Base-by-base conservation (phyloP, 306 rosid genomes). In the Phaseolus lunatus region DNA sequence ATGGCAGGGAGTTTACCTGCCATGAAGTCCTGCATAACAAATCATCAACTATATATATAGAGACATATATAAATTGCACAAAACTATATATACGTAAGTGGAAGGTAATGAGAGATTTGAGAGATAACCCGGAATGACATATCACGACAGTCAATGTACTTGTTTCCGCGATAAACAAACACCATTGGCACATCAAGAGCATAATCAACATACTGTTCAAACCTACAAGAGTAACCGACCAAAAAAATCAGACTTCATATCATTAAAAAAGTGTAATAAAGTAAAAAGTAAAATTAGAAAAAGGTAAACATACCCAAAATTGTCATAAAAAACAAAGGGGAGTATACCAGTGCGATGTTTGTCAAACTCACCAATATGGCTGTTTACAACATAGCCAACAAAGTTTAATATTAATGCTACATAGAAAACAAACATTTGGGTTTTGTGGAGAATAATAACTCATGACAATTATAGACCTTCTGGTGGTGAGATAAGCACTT, bases 151-250 rank as follows among this genome's bases (percentile, higher is more conserved):
- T 90, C 85, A 8, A 93, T 86, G 77, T 88, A 93, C 84, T 90
- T 91, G 59, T 91, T 85, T 70, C 82, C 62, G 82, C 94, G 86
- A 67, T 89, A 93, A 29, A 82, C 88, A 76, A 88, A 91, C 54
- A 88, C 76, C 98, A 93, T 93, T 44, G 97, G 98, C 62, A 93
- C 98, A 77, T 91, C 93, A n/a, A 91, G 93, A 74, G 97, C 97
- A 75, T 87, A 93, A 76, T 91, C 97, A 74, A 91, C 95, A 57
- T 88, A 93, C 78, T 84, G 89, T 88, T 89, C 95, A 84, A 93
- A 93, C 85, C 98, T 89, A 87, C 80, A 62, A 47, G 39, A 11
- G 20, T 54, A 41, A 9, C 54, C 47, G 15, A 9, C 2, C 31
- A 33, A 14, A 54, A 57, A 9, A 16, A 35, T 7, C 4, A 15